A percentile compares a stretch with the other conserved stretches of the same genome.
phyloP scores from a whole-genome alignment of 129 eudicot species.

The Cynara cardunculus region DNA sequence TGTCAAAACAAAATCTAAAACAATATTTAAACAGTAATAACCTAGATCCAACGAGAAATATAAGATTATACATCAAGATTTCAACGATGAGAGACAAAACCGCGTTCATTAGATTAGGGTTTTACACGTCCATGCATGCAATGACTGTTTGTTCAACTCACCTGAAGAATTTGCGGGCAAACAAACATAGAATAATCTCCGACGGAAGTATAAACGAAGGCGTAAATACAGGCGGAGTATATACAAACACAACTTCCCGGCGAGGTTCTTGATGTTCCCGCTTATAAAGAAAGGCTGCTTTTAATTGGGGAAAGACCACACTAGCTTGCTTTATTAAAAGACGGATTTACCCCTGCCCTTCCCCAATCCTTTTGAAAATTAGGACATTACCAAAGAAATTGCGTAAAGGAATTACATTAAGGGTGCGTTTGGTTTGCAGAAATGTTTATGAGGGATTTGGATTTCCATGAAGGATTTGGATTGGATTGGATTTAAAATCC shows the following conservation, averaged over 20 bases:
- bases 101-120: slow-evolving; percentile 17
- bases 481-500: too few species aligned
- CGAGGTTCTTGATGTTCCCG: neutral
- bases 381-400: neutral
- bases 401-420: too few species aligned
- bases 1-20: neutral
- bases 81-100: neutral
- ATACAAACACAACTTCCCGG: neutral
- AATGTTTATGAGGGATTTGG: too few species aligned
- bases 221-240: neutral
- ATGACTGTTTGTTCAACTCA: neutral
- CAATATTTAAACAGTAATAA: neutral
- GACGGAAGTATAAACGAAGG: neutral
- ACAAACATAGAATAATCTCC: neutral
- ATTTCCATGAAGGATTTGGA: too few species aligned
- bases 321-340: neutral
- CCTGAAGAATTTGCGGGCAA: slow-evolving; percentile 2
- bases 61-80: neutral
- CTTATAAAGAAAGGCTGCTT: neutral
- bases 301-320: neutral
- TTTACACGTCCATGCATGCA: slow-evolving; percentile 5
- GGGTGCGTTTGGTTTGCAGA: too few species aligned
- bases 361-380: neutral
- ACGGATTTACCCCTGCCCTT: neutral
- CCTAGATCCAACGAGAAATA: neutral